Evolutionary conservation across 2,329 filamentous ascomycete species (phyloP), one percentile per base, ranked within the genome.

Genomic region (Mycogone perniciosa): DNA sequence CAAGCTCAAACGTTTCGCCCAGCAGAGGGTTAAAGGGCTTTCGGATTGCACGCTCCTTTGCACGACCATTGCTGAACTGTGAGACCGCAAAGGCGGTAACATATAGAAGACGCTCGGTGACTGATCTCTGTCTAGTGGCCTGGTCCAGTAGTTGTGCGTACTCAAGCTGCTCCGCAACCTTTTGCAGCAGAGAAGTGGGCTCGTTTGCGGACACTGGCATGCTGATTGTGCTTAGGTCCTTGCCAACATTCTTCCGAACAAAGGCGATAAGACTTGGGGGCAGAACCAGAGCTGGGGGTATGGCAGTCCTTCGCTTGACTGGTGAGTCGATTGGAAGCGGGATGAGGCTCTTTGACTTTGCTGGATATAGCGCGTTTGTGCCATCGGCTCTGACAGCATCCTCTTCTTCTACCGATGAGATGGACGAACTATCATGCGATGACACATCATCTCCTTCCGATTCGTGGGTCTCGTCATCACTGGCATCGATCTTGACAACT

Each of bases 171-270:
- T 99, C 93, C 0, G 92, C 87, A 4, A 91, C 79, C 54, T 92
- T 86, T 67, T 99, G 93, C 5, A 97, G 76, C 8, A 95, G 72
- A 0, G 92, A 96, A 1, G 85, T 81, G 0, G 93, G 93, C 65
- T 99, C 93, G 67, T 99, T 99, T 27, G 92, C 85, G 4, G 92
- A 95, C 1, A 96, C 93, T 0, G 93, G 93, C 92, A 97, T 97
- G 44, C 89, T 91, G 57, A 99, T 95, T 3, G 90, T 95, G 54
- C 89, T 96, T 44, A 99, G 75, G 68, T 99, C 93, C 68, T 99
- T 99, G 64, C 93, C 93, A 7, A 97, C 93, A 60, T 99, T 99
- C 69, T 97, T 99, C 59, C 93, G 84, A 31, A 97, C 77, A 66
- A 97, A 96, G 0, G 89, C 88, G 58, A 99, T 96, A 48, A 99